phyloP scores from a whole-genome alignment of 179 eudicot species.

The Amaranthus tricolor region DNA sequence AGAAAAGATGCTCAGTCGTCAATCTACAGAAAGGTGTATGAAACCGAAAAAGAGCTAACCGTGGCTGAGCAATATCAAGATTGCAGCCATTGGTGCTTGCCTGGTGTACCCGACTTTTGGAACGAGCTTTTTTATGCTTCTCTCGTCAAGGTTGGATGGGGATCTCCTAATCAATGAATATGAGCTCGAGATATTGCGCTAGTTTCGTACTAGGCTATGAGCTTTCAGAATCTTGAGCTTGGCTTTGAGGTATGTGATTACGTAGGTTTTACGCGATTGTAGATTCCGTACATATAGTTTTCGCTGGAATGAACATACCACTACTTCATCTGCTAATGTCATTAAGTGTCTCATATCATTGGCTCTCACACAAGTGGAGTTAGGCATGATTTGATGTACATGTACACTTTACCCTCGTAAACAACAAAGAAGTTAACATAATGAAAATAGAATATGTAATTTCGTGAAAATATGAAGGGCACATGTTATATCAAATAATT shows the following conservation, averaged over 20 bases:
- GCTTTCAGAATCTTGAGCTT: neutral
- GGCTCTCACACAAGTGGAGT: too few species aligned
- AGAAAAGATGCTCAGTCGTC: conserved; percentile 95
- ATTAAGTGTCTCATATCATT: too few species aligned
- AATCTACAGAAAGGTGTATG: conserved; percentile 55
- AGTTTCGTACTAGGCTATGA: neutral
- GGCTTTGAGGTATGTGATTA: neutral
- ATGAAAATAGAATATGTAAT: too few species aligned
- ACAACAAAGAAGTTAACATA: too few species aligned
- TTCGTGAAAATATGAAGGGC: too few species aligned
- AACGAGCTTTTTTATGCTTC: conserved; percentile 73
- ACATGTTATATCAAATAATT: too few species aligned
- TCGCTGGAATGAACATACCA: too few species aligned
- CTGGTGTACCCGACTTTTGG: conserved; percentile 95
- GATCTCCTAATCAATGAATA: conserved; percentile 11
- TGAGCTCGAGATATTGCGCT: neutral
- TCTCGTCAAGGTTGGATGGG: conserved; percentile 40
- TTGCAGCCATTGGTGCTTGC: conserved; percentile 98
- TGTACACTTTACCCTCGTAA: too few species aligned
- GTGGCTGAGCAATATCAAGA: conserved; percentile 64
- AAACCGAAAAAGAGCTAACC: conserved; percentile 35
- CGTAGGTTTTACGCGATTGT: neutral
- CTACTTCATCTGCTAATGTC: too few species aligned
- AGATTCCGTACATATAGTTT: neutral
- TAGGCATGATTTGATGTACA: too few species aligned